phyloP scores from a whole-genome alignment of 805 yeast genomes.

The Starmerella stellata region DNA sequence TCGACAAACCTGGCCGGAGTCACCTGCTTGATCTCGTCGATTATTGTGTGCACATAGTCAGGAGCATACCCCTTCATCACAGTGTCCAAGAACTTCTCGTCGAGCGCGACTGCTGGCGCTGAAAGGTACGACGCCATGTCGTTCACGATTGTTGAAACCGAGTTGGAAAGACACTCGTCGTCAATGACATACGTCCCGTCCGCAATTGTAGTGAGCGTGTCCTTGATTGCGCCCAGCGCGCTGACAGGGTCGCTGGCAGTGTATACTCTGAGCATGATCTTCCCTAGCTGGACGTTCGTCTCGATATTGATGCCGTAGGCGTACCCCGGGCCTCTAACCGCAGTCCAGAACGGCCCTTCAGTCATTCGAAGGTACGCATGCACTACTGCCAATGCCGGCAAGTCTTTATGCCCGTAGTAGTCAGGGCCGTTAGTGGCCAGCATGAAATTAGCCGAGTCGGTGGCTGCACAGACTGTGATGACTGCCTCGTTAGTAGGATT shows the following conservation, averaged over 20 bases:
- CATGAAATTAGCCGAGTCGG: slow-evolving; percentile 59
- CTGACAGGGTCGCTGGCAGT: slow-evolving; percentile 69
- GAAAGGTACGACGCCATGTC: slow-evolving; percentile 49
- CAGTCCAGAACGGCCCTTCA: slow-evolving; percentile 96
- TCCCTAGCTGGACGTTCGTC: slow-evolving; percentile 39
- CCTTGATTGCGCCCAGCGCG: slow-evolving; percentile 43
- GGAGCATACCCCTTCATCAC: slow-evolving; percentile 56
- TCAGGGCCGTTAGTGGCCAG: slow-evolving; percentile 44
- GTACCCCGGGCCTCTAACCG: slow-evolving; percentile 81
- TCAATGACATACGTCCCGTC: slow-evolving; percentile 40
- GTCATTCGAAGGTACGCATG: slow-evolving; percentile 63
- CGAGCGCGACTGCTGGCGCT: slow-evolving; percentile 48
- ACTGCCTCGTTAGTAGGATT: slow-evolving; percentile 36
- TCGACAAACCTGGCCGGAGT: slow-evolving; percentile 33
- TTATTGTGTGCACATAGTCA: slow-evolving; percentile 35
- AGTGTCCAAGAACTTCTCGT: slow-evolving; percentile 45
- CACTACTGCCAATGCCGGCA: slow-evolving; percentile 52
- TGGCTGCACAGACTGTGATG: slow-evolving; percentile 59
- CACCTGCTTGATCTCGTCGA: slow-evolving; percentile 33
- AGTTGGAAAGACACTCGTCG: slow-evolving; percentile 42
- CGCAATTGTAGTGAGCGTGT: slow-evolving; percentile 44
- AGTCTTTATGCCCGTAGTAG: slow-evolving; percentile 38
- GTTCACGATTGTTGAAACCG: slow-evolving; percentile 59
- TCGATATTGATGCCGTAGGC: slow-evolving; percentile 69
- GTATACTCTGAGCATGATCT: slow-evolving; percentile 46